These are phyloP conservation scores for Nelumbo lutea DNA, from an alignment of 164 flowering plant species.

Conservation along the genomic window DNA sequence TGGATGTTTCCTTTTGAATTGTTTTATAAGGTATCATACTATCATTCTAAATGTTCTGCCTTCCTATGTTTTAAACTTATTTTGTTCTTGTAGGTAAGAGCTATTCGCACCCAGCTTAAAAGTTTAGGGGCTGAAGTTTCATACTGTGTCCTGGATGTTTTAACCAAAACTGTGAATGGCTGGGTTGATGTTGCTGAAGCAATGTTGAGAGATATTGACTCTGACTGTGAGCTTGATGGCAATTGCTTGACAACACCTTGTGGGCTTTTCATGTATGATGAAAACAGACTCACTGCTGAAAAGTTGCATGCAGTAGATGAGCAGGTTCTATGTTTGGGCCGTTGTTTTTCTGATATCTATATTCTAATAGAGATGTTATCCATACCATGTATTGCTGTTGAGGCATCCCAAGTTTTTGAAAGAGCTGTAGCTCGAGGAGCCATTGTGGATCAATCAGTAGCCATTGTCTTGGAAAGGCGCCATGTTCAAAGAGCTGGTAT, in stretches of 20 bases:
- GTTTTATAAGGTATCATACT: conserved; percentile 4
- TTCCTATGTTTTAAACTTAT: conserved; percentile 6
- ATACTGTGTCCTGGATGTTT: conserved; percentile 67
- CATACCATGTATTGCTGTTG: conserved; percentile 74
- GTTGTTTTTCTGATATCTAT: conserved; percentile 72
- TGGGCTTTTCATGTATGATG: conserved; percentile 48
- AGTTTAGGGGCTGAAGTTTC: conserved; percentile 73
- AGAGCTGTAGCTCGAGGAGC: conserved; percentile 82
- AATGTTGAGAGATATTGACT: conserved; percentile 73
- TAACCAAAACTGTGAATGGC: conserved; percentile 68
- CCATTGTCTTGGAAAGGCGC: conserved; percentile 83
- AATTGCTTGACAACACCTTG: conserved; percentile 31
- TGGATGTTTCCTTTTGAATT: conserved; percentile 3
- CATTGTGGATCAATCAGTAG: conserved; percentile 61
- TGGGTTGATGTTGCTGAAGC: conserved; percentile 83
- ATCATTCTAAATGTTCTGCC: not conserved
- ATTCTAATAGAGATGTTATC: conserved; percentile 86
- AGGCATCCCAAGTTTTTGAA: conserved; percentile 86
- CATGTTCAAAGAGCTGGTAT: conserved; percentile 44
- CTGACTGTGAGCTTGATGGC: conserved; percentile 49
- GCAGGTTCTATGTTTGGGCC: conserved; percentile 32
- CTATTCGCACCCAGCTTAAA: conserved; percentile 75
- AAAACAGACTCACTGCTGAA: conserved; percentile 42
- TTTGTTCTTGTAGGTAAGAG: conserved; percentile 58
- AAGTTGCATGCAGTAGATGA: conserved; percentile 37